Base-by-base conservation (phyloP, 1,284 basidiomycete species). In the Stygiomarasmius scandens region DNA sequence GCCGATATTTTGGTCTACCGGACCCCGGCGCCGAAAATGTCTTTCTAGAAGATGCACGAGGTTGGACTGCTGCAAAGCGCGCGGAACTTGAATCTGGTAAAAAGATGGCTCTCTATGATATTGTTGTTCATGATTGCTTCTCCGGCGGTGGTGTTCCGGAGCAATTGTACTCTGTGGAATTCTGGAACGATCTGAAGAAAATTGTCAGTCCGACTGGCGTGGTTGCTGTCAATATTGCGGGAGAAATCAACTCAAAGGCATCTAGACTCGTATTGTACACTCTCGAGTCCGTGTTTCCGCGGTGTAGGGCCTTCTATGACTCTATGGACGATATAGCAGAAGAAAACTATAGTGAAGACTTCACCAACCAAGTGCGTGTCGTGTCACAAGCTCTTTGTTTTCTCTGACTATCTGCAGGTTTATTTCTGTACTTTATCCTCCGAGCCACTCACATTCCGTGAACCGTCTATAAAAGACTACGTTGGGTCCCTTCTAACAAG, bases 81-180 rank as follows among this genome's bases (percentile, higher is more conserved):
- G 64, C 60, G 29, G 43, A 56, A 12, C 3, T 27, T 10, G 60
- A 73, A 44, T 70, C 71, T 49, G 63, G 66, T 47, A 70, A 70
- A 50, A 66, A 64, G n/a, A 57, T 65, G n/a, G 38, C 14, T 12
- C 61, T 63, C 23, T 96, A 85, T 69, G 90, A 92, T 68, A 85
- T 91, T 63, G 82, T 95, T 19, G 77, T 96, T 0, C 95, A 98
- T 66, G 95, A 96, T 67, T 92, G 90, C 64, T 97, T 96, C 71
- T 93, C 93, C 10, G 95, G 94, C 2, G 95, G 95, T 2, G 83
- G 84, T 20, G 86, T 97, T 2, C 93, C 95, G 0, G 77, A 85
- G 16, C 86, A 93, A 65, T 75, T 97, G 44, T 96, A 90, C 72
- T 92, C 93, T 0, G 52, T 80, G 23, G 86, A 93, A 62, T 95